Conservation (phyloP, 2,329 filamentous ascomycete genomes). For the Aureobasidium sp. region DNA sequence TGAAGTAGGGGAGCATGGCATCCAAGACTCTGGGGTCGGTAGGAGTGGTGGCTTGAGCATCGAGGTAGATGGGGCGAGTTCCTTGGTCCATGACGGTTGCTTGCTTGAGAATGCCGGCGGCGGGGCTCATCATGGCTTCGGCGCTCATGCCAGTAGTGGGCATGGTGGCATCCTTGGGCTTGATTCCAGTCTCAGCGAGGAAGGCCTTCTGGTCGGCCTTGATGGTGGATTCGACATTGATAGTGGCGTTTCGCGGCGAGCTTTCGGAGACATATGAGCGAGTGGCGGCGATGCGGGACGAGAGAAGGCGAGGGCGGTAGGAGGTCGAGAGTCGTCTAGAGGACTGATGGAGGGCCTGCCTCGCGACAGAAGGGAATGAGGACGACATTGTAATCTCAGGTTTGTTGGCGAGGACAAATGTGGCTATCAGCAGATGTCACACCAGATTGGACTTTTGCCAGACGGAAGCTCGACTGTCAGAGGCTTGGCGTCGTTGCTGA, state of each 20-base stretch:
- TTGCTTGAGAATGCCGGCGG: conserved; percentile 73
- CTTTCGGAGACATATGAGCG: conserved; percentile 79
- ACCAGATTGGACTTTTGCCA: conserved; percentile 5
- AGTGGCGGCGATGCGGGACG: conserved; percentile 22
- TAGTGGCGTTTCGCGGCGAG: conserved; percentile 69
- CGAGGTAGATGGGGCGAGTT: conserved; percentile 88
- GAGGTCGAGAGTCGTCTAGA: conserved; percentile 40
- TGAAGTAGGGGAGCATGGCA: conserved; percentile 91
- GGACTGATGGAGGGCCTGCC: conserved; percentile 60
- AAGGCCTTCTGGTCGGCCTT: conserved; percentile 81
- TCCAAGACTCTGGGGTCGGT: conserved; percentile 91
- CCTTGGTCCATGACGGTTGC: conserved; percentile 90
- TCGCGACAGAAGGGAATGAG: conserved; percentile 56
- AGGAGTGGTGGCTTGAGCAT: conserved; percentile 96
- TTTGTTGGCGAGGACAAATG: background rate
- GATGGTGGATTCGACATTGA: conserved; percentile 74
- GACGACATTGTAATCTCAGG: conserved; percentile 30
- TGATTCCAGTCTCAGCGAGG: conserved; percentile 46
- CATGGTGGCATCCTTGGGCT: conserved; percentile 49
- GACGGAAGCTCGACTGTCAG: background rate
- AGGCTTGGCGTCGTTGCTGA: background rate
- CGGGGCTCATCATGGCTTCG: conserved; percentile 64
- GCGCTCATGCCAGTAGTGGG: conserved; percentile 49
- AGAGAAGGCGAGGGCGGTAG: conserved; percentile 30
- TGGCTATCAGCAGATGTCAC: conserved; percentile 8